Evolutionary conservation across 1,284 basidiomycete species (phyloP), one percentile per base, ranked within the genome.

Genomic region (Boletus subluridellus): DNA sequence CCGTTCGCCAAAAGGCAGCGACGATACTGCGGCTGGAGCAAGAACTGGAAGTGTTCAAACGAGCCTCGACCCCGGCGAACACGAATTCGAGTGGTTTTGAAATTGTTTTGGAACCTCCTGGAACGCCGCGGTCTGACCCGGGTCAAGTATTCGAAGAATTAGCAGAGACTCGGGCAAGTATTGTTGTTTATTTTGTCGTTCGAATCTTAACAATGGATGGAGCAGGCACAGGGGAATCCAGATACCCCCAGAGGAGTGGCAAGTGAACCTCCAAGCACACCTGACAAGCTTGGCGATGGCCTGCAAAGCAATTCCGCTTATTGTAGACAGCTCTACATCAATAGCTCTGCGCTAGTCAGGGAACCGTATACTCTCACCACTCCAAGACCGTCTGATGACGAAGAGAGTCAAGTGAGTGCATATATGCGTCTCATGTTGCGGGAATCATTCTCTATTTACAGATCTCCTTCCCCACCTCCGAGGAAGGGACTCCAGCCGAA

Each of bases 1-100:
- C 84, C 0, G 74, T 90, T 58, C 79, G 80, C 35, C 79, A 86
- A 65, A 89, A 89, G 72, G 75, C 80, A 3, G 71, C 75, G 17
- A 69, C 74, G 9, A 82, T 90, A 57, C 76, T 80, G 37, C 72
- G 68, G 5, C 70, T 88, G 37, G 77, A 82, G 58, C 73, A 76
- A 57, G 78, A 82, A 63, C 68, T 75, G 21, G 63, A 68, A 26
- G 66, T 69, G 49, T 63, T 68, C 21, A 66, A 65, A 41, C 69
- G 64, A 45, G 35, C 65, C 3, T 63, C 69, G 30, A 73, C 68
- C 9, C 63, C 68, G 21, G 59, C 67, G 15, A 61, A 61, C 28
- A 50, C 57, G 14, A 62, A 62, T 44, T 12, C 53, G 30, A 50
- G 26, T n/a, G 41, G 24, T n/a, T 37, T 34, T 8, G 61, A 63